Evolutionary conservation across 2,329 filamentous ascomycete genomes (phyloP).

Genomic region (Nothomitra cinnamomea): DNA sequence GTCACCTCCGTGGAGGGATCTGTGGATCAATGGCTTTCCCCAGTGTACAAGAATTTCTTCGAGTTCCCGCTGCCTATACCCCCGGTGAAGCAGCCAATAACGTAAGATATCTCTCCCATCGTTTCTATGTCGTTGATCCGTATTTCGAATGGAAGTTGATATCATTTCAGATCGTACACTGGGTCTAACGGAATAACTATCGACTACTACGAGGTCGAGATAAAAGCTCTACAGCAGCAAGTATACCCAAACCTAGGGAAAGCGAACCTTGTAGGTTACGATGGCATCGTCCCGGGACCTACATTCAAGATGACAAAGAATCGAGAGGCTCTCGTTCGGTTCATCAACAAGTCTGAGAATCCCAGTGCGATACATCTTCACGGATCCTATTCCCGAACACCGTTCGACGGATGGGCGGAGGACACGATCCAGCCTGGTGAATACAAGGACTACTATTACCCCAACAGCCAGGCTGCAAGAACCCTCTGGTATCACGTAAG

Average conservation of each 20-base stretch:
- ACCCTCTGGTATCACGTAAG: constrained; percentile 40
- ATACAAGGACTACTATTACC: constrained; percentile 47
- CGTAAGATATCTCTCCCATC: constrained; percentile 18
- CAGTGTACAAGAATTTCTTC: constrained; percentile 23
- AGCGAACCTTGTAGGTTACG: constrained; percentile 31
- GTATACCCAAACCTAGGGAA: constrained; percentile 25
- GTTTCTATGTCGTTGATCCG: neutral
- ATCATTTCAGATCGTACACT: constrained; percentile 16
- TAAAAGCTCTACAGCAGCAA: constrained; percentile 19
- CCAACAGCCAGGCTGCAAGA: constrained; percentile 35
- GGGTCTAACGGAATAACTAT: constrained; percentile 23
- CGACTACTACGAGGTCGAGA: constrained; percentile 22
- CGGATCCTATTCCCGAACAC: constrained; percentile 32
- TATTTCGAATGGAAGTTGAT: constrained; percentile 1
- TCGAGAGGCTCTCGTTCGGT: constrained; percentile 35
- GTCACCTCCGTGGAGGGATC: too few relatives aligned
- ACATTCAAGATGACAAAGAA: constrained; percentile 32
- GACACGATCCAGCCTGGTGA: constrained; percentile 34
- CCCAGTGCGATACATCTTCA: constrained; percentile 36
- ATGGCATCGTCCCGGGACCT: constrained; percentile 37
- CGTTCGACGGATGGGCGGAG: constrained; percentile 37
- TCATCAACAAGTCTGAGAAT: constrained; percentile 31
- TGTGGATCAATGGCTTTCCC: constrained; percentile 6
- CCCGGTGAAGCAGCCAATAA: constrained; percentile 25
- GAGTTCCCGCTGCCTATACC: constrained; percentile 28